A percentile compares a stretch with the other conserved stretches of the same genome.
phyloP scores from a whole-genome alignment of 176 grass and related monocot genomes.

The Triticum aestivum region IWGSC_CS_RefSeq_v2.1 NC_057795.1:643477433-643477932 shows the following conservation, averaged over 20 bases:
- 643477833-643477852: slow-evolving; percentile 78
- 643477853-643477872: slow-evolving; percentile 96
- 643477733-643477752: slow-evolving; percentile 95
- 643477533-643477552: slow-evolving; percentile 92
- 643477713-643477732: slow-evolving; percentile 91
- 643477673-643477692: slow-evolving; percentile 98
- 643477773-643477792: slow-evolving; percentile 96
- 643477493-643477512: slow-evolving; percentile 81
- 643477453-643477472: slow-evolving; percentile 95
- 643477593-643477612: slow-evolving; percentile 91
- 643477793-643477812: slow-evolving; percentile 83
- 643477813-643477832: slow-evolving; percentile 88
- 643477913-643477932: slow-evolving; percentile 73
- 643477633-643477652: slow-evolving; percentile 98
- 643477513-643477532: slow-evolving; percentile 86
- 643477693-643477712: slow-evolving; percentile 82
- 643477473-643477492: slow-evolving; percentile 92
- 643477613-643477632: slow-evolving; percentile 95
- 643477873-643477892: slow-evolving; percentile 91
- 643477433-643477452: slow-evolving; percentile 91
- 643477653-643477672: slow-evolving; percentile 85
- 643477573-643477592: slow-evolving; percentile 94
- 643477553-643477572: slow-evolving; percentile 79
- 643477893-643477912: slow-evolving; percentile 74
- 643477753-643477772: slow-evolving; percentile 90